Evolutionary conservation across 208 protist species (phyloP).

Genomic region (Acanthamoeba royreba): DNA sequence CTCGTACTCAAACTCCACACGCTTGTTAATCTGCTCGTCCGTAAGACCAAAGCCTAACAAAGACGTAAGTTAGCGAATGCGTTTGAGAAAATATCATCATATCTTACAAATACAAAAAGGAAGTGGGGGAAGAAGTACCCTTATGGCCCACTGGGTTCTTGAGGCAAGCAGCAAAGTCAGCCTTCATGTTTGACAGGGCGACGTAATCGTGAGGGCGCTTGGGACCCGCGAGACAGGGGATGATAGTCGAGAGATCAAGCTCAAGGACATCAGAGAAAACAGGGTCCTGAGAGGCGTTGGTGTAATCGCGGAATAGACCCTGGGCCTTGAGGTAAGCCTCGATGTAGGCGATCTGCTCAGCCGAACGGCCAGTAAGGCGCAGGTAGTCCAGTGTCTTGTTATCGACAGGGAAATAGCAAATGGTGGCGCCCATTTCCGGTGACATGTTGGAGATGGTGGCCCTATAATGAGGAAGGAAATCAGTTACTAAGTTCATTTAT

Average conservation of each 20-base stretch:
- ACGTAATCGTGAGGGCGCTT: constrained; percentile 95
- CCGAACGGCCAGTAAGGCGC: constrained; percentile 81
- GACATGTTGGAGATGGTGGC: constrained; percentile 96
- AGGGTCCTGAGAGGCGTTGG: constrained; percentile 54
- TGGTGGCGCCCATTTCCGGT: constrained; percentile 94
- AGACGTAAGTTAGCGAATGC: too few relatives aligned
- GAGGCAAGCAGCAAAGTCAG: constrained; percentile 90
- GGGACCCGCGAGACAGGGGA: constrained; percentile 68
- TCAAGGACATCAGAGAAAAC: constrained; percentile 83
- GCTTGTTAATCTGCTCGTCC: neutral
- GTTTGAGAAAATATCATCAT: too few relatives aligned
- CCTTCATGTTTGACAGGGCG: constrained; percentile 85
- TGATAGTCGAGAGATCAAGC: constrained; percentile 88
- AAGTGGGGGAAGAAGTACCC: constrained; percentile 75
- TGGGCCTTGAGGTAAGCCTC: constrained; percentile 88
- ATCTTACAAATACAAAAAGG: too few relatives aligned
- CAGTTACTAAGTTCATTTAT: neutral
- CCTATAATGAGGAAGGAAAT: neutral
- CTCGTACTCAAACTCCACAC: neutral
- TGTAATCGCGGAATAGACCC: constrained; percentile 79
- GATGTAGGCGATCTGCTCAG: constrained; percentile 86
- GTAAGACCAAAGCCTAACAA: neutral
- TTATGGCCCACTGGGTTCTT: constrained; percentile 91
- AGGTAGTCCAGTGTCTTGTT: constrained; percentile 91
- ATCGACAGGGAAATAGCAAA: constrained; percentile 95